Base-by-base conservation (phyloP, 2,329 filamentous ascomycete species). In the Colletotrichum lini region DNA sequence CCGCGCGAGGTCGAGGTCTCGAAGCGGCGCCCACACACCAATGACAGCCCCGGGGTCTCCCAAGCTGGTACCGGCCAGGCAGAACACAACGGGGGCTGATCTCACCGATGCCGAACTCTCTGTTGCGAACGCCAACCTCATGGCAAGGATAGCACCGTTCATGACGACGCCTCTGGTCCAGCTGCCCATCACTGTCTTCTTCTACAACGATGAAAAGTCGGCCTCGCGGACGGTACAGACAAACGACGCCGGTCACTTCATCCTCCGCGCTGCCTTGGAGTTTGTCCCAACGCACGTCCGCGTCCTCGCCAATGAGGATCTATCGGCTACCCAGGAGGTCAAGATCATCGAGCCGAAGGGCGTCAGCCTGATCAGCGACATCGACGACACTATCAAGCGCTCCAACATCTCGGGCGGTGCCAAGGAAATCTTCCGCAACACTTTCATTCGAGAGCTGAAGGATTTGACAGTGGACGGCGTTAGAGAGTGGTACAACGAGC, bases 301-400 rank as follows among this genome's bases (percentile, higher is more conserved):
- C 53, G 93, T 99, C 1, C 83, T 99, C 21, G 96, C 94, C 7
- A 95, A 93, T 15, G 95, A 98, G 77, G 89, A 92, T 69, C 85
- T 99, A 4, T 97, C 95, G 18, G 92, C 91, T 0, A 94, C 92
- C 2, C 93, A 96, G 73, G 88, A 93, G 66, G 88, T 99, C 54
- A 87, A 90, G 50, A 85, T 98, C 61, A 95, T 93, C 4, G 92
- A 96, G 70, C 89, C 93, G 0, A 86, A 85, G 26, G 96, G 96
- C 50, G 89, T 99, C 73, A 98, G 95, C 80, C 79, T 99, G 70
- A 98, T 99, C 79, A 98, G 94, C 79, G 96, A 99, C 79, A 96
- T 99, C 73, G 96, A 99, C 78, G 96, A 99, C 81, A 99, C 96
- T 0, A 92, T 99, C 79, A 99, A 99, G 80, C 93, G 95, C 77